Conservation (phyloP, 129 eudicot species). For the Pulicaria dysenterica region DNA sequence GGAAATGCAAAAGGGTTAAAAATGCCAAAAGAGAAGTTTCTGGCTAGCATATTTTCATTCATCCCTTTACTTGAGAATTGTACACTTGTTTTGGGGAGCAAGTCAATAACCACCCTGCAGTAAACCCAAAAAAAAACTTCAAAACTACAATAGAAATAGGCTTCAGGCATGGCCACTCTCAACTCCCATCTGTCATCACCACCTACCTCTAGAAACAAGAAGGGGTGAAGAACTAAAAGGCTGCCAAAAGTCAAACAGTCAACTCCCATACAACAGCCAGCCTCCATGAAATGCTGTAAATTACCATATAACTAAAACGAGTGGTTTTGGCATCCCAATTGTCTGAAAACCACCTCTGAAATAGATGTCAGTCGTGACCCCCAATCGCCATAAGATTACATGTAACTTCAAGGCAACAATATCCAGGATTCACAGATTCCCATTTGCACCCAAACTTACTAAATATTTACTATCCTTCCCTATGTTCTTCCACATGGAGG, state of each 20-base stretch:
- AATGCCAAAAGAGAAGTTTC: not conserved
- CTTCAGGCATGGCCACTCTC: slow-evolving; percentile 24
- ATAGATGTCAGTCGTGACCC: slow-evolving; percentile 31
- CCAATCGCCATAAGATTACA: slow-evolving; percentile 21
- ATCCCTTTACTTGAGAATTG: slow-evolving; percentile 35
- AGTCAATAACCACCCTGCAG: slow-evolving; percentile 27
- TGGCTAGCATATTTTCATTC: slow-evolving; percentile 33
- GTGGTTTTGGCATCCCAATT: slow-evolving; percentile 22
- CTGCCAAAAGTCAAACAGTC: slow-evolving; percentile 32
- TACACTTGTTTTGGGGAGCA: slow-evolving; percentile 41
- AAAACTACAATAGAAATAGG: slow-evolving; percentile 18
- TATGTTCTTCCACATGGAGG: slow-evolving; percentile 56
- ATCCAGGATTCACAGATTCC: slow-evolving; percentile 31
- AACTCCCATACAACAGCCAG: slow-evolving; percentile 33
- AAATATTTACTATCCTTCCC: slow-evolving; percentile 37
- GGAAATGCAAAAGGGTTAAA: not conserved
- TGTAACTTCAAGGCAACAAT: slow-evolving; percentile 26
- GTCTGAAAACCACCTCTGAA: slow-evolving; percentile 41
- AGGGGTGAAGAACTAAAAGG: slow-evolving; percentile 30
- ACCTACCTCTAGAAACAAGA: slow-evolving; percentile 33
- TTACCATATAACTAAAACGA: slow-evolving; percentile 26
- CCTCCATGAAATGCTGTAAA: slow-evolving; percentile 20
- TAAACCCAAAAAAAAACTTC: slow-evolving; percentile 23
- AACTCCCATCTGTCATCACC: slow-evolving; percentile 40
- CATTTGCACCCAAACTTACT: slow-evolving; percentile 22